Base-by-base conservation (phyloP, 768 basidiomycete species). In the Candolleomyces aberdarensis region DNA sequence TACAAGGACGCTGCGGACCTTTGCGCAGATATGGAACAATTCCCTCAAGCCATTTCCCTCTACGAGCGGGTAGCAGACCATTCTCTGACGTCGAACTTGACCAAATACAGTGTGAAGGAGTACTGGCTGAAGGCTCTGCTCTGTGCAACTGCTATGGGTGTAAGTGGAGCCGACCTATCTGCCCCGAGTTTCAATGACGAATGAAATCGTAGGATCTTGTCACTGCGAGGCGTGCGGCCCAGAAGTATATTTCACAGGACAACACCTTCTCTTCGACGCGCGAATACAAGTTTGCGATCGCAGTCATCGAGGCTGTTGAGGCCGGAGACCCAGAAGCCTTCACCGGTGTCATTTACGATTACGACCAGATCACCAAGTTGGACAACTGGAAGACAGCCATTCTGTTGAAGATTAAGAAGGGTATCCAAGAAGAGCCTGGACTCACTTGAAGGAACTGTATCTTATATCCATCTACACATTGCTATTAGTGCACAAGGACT, bases 81-180 rank as follows among this genome's bases (percentile, higher is more conserved):
- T 70, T 92, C 90, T 9, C 80, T 98, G 47, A 76, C 75, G 0
- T 93, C 91, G 19, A 79, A 88, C 9, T 76, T 98, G 66, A 98
- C 97, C n/a, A 95, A 94, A 74, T 99, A 98, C 77, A 94, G 91
- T 63, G 97, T 98, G 66, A 98, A 98, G 77, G 97, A 98, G 66
- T 96, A 96, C 69, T 98, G 95, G 94, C 80, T 98, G 40, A 83
- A 87, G 67, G 83, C 94, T 3, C 85, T 85, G 39, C 78, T 99
- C 20, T 98, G 97, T 71, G 91, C 91, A 15, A 78, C 98, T 58
- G 96, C 95, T 7, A 87, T 89, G 82, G 82, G 80, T 62, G 96
- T 96, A 75, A 66, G 60, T 56, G 90, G 76, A 14, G 26, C 46
- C 46, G 11, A 13, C 53, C n/a, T 26, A n/a, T 31, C 22, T 20